phyloP scores from a whole-genome alignment of 768 basidiomycete species.

The Auricularia cornea region DNA sequence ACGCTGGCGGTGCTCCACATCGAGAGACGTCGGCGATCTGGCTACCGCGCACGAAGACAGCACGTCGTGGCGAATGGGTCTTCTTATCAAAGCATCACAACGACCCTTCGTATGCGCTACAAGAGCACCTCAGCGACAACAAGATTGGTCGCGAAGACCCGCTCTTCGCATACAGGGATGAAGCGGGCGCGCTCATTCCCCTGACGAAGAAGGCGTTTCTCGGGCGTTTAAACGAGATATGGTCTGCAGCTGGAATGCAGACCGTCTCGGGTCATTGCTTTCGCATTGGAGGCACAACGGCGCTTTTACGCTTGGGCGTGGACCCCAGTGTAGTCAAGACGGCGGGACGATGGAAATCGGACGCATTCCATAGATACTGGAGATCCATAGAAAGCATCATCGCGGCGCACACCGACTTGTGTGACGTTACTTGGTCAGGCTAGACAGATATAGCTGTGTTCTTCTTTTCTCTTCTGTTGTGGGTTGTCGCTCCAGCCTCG shows the following conservation, averaged over 20 bases:
- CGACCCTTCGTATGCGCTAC: constrained; percentile 19
- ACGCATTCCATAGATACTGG: constrained; percentile 30
- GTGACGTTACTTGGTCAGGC: background rate
- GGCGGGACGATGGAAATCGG: constrained; percentile 29
- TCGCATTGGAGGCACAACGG: constrained; percentile 33
- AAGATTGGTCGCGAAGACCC: constrained; percentile 23
- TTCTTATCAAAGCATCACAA: background rate
- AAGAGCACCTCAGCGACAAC: constrained; percentile 20
- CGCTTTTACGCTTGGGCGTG: constrained; percentile 23
- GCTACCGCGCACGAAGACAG: background rate
- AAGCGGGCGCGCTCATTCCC: constrained; percentile 21
- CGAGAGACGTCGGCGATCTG: background rate
- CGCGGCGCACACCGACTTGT: background rate
- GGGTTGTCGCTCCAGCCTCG: too few relatives aligned
- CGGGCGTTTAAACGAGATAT: constrained; percentile 22
- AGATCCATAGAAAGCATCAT: background rate
- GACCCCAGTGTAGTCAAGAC: constrained; percentile 28
- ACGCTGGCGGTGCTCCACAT: background rate
- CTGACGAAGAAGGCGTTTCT: constrained; percentile 23
- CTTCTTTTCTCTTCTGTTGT: too few relatives aligned
- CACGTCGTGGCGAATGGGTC: background rate
- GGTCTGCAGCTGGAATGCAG: constrained; percentile 19
- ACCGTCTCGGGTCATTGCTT: constrained; percentile 35
- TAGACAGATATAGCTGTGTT: too few relatives aligned
- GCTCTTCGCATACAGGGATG: constrained; percentile 32